Base-by-base conservation (phyloP, 495 filamentous ascomycete species). In the Neurospora terricola region DNA sequence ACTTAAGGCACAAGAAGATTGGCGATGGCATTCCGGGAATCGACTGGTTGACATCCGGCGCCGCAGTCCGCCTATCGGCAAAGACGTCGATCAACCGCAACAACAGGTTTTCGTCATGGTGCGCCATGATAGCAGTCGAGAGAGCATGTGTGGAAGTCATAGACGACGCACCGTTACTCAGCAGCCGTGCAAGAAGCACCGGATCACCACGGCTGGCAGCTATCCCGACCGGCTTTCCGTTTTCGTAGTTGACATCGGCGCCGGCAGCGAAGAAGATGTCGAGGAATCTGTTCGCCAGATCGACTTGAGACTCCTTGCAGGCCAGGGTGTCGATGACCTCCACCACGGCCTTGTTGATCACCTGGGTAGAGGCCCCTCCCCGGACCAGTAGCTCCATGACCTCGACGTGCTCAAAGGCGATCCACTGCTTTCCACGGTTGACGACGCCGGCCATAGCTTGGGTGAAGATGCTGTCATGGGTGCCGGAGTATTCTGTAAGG, bases 171-270 rank as follows among this genome's bases (percentile, higher is more conserved):
- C 78, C 77, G 36, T 81, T 76, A 7, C 75, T 73, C 5, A 85
- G 54, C 38, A 85, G 72, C n/a, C 74, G 78, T 18, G 73, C 75
- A 6, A 85, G 76, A 4, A 85, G 73, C 21, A 77, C 70, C 1
- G 80, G 72, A 40, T 85, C 78, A 1, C 82, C 82, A 62, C 80
- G 76, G 2, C 76, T 76, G 2, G 81, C 83, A 2, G 82, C 83
- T 18, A 82, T 77, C 30, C 79, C 78, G 40, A 84, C 45, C 3
- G 78, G 81, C 73, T 83, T 83, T 7, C 83, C 83, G 68, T 80
- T 76, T 30, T 85, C 82, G 70, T 81, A 77, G 70, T 84, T 83
- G 45, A 83, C 80, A 72, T 84, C 80, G 12, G 79, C 83, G 2
- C 78, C 77, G 11, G 81, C 72, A 5, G 77, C 80, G 30, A 85